Conservation (phyloP, 2,329 filamentous ascomycete species). For the Trichoderma pleuroti region DNA sequence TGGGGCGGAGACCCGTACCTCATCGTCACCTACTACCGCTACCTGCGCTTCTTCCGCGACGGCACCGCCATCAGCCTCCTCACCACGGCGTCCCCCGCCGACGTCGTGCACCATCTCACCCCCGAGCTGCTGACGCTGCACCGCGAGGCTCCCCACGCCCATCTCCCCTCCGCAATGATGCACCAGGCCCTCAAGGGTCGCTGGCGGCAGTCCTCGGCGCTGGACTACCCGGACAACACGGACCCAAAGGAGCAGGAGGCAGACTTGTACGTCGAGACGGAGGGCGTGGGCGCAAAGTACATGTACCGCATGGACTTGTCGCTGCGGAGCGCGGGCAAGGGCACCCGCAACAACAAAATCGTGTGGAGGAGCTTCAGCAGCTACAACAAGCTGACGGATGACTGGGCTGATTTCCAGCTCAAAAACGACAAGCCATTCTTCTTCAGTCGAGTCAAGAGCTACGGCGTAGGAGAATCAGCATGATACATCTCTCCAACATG, state of each 20-base stretch:
- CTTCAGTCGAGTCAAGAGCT: slow-evolving; percentile 64
- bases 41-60: slow-evolving; percentile 90
- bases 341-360: slow-evolving; percentile 78
- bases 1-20: slow-evolving; percentile 77
- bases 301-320: slow-evolving; percentile 78
- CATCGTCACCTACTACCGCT: slow-evolving; percentile 97
- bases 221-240: slow-evolving; percentile 28
- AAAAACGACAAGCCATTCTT: slow-evolving; percentile 64
- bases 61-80: slow-evolving; percentile 78
- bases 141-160: slow-evolving; percentile 30
- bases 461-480: slow-evolving; percentile 40
- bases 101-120: slow-evolving; percentile 81
- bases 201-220: slow-evolving; percentile 46
- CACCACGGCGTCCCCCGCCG: slow-evolving; percentile 75
- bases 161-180: slow-evolving; percentile 54
- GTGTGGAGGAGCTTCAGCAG: slow-evolving; percentile 87
- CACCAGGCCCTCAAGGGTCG: slow-evolving; percentile 61
- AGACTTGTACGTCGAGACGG: slow-evolving; percentile 79
- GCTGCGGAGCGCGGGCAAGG: slow-evolving; percentile 61
- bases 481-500: not conserved
- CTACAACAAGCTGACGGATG: slow-evolving; percentile 84
- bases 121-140: slow-evolving; percentile 60
- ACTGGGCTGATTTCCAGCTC: slow-evolving; percentile 76
- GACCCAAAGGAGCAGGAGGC: slow-evolving; percentile 48
- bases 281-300: slow-evolving; percentile 75